These are phyloP conservation scores for Rheum nobile DNA, from an alignment of 148 eudicot species.

Conservation along the genomic window DNA sequence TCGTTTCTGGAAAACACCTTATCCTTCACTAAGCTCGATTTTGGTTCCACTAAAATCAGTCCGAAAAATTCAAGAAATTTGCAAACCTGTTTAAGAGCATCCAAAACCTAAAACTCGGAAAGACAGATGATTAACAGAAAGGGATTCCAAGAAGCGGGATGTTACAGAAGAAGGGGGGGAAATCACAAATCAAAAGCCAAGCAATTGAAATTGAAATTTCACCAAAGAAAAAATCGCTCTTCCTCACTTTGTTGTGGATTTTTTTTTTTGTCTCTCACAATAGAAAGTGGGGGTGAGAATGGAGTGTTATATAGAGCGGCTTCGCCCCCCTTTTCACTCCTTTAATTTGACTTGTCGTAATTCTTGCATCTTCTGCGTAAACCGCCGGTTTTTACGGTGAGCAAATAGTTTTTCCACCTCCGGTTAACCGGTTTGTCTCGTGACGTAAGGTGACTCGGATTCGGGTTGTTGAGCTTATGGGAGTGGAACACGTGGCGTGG, in stretches of 20 bases:
- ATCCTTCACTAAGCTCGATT: conserved; percentile 3
- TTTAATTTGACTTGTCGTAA: conserved; percentile 1
- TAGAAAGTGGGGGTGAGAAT: not conserved
- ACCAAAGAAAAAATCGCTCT: conserved; percentile 1
- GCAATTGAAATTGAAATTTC: not conserved
- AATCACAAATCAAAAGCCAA: not conserved
- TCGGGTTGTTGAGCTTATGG: not conserved
- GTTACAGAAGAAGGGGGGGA: not conserved
- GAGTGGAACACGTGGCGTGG: not conserved
- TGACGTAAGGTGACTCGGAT: not conserved
- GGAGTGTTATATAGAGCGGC: not conserved
- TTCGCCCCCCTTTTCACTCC: not conserved
- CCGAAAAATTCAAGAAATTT: not conserved
- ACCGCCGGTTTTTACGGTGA: not conserved
- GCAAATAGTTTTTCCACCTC: no score
- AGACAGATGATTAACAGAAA: conserved; percentile 10
- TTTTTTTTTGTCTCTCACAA: not conserved
- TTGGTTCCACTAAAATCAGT: not conserved
- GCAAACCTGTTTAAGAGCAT: not conserved
- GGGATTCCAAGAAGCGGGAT: conserved; percentile 8
- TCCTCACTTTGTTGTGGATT: conserved; percentile 6
- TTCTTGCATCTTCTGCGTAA: not conserved
- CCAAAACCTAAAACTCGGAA: conserved; percentile 9
- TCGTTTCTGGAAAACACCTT: conserved; percentile 13
- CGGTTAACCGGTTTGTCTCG: not conserved